Conservation (phyloP, 1,284 basidiomycete genomes). For the Xerocomus minutiporus region DNA sequence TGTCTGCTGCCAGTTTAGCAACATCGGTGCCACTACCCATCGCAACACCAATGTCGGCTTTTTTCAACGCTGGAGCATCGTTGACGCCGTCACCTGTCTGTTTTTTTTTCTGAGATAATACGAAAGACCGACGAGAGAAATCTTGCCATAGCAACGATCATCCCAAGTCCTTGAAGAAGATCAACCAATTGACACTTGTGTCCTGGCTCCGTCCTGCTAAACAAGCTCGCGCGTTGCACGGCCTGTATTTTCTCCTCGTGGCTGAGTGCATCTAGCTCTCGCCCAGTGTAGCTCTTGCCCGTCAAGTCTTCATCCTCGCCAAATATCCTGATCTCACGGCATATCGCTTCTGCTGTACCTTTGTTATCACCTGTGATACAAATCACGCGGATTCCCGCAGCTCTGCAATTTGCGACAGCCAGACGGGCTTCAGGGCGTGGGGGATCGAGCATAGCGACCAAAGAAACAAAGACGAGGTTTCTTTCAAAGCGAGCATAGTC, state of each 20-base stretch:
- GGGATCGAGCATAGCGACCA: slow-evolving; percentile 98
- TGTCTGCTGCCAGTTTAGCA: slow-evolving; percentile 96
- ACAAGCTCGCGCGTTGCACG: slow-evolving; percentile 84
- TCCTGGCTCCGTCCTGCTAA: slow-evolving; percentile 89
- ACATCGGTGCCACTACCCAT: slow-evolving; percentile 99
- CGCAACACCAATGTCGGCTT: slow-evolving; percentile 97
- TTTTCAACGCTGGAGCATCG: slow-evolving; percentile 94
- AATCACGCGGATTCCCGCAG: slow-evolving; percentile 93
- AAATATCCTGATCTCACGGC: slow-evolving; percentile 93
- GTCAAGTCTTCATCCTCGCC: slow-evolving; percentile 75
- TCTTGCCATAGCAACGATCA: slow-evolving; percentile 96
- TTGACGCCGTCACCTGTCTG: slow-evolving; percentile 94
- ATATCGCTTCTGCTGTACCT: slow-evolving; percentile 96
- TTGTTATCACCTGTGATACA: slow-evolving; percentile 99
- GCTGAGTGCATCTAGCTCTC: slow-evolving; percentile 82
- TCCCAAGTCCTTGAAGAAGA: slow-evolving; percentile 84
- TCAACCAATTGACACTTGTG: slow-evolving; percentile 97
- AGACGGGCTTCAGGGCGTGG: slow-evolving; percentile 89
- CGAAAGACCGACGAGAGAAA: slow-evolving; percentile 11
- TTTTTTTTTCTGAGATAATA: slow-evolving; percentile 9
- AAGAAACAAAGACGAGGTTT: slow-evolving; percentile 87
- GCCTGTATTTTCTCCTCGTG: slow-evolving; percentile 80
- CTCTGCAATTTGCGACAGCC: slow-evolving; percentile 87
- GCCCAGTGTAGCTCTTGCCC: slow-evolving; percentile 92
- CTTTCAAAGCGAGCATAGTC: slow-evolving; percentile 90